Percentiles rank a stretch among this genome's conserved stretches.
phyloP scores from a whole-genome alignment of 2,329 filamentous ascomycete genomes.

The Fusarium pseudograminearum region DNA sequence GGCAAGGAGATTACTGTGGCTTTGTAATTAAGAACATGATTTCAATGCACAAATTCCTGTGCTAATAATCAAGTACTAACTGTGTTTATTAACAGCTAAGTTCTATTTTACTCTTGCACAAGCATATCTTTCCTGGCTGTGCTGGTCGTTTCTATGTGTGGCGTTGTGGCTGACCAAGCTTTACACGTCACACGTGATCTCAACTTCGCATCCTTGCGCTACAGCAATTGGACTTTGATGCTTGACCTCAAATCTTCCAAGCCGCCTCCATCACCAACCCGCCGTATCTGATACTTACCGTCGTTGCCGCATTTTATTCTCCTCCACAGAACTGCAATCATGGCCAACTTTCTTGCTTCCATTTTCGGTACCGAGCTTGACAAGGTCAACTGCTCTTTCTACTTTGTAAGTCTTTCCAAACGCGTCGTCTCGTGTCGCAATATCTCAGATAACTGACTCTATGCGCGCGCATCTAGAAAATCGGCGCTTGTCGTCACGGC shows the following conservation, averaged over 20 bases:
- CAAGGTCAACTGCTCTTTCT: conserved; percentile 99
- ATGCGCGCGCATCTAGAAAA: conserved; percentile 76
- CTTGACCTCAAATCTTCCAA: conserved; percentile 41
- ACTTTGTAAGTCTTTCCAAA: conserved; percentile 63
- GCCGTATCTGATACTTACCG: conserved; percentile 14
- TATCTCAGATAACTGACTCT: conserved; percentile 24
- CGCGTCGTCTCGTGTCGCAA: conserved; percentile 29
- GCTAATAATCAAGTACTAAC: not conserved
- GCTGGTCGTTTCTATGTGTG: conserved; percentile 9
- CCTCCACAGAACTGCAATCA: conserved; percentile 54
- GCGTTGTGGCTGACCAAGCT: conserved; percentile 28
- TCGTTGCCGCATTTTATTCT: conserved; percentile 6
- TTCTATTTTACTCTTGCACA: not conserved
- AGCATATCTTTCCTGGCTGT: not conserved
- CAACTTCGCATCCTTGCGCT: conserved; percentile 38
- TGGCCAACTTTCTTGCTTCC: conserved; percentile 98
- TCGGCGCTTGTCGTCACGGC: conserved; percentile 97
- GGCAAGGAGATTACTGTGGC: not conserved
- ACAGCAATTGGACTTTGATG: conserved; percentile 16
- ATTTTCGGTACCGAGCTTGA: conserved; percentile 99
- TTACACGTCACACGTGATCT: conserved; percentile 50
- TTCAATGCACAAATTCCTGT: not conserved
- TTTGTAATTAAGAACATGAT: not conserved
- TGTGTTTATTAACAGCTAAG: not conserved
- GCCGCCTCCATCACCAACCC: conserved; percentile 34